Evolutionary conservation across 441 rosid species (phyloP).

Genomic region (Eugenia klotzschiana): DNA sequence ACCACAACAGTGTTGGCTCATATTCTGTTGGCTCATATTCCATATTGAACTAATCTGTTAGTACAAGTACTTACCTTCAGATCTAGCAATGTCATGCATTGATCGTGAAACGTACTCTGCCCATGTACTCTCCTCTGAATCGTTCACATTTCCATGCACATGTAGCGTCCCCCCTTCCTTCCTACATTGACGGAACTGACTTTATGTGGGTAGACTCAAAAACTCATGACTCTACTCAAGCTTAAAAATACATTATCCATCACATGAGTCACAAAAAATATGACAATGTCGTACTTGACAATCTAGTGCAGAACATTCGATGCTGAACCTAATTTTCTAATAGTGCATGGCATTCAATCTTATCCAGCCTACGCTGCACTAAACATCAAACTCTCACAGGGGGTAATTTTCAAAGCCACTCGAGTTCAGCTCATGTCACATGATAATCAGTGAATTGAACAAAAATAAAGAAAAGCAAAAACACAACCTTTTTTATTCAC

Average conservation of each 20-base stretch:
- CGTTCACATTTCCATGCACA: neutral
- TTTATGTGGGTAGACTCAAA: neutral
- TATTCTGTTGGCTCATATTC: neutral
- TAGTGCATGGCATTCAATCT: neutral
- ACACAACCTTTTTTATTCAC: neutral
- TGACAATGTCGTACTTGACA: neutral
- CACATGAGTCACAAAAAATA: neutral
- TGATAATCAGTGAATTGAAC: neutral
- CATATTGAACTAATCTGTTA: neutral
- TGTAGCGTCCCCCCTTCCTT: conserved; percentile 43
- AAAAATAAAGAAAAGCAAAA: neutral
- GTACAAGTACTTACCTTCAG: conserved; percentile 41
- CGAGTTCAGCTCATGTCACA: neutral
- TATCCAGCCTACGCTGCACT: neutral
- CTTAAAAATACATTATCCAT: neutral
- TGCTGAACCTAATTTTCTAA: neutral
- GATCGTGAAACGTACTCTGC: conserved; percentile 35
- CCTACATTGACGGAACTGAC: conserved; percentile 21
- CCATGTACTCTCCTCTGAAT: conserved; percentile 39
- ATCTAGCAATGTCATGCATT: conserved; percentile 40
- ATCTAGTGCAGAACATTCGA: neutral
- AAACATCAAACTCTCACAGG: neutral
- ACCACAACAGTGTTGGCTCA: neutral
- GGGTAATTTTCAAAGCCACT: neutral
- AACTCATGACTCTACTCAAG: neutral